Evolutionary conservation across 2,329 filamentous ascomycete genomes (phyloP), one percentile per base, ranked within the genome.

Genomic region (Cordyceps farinosa): DNA sequence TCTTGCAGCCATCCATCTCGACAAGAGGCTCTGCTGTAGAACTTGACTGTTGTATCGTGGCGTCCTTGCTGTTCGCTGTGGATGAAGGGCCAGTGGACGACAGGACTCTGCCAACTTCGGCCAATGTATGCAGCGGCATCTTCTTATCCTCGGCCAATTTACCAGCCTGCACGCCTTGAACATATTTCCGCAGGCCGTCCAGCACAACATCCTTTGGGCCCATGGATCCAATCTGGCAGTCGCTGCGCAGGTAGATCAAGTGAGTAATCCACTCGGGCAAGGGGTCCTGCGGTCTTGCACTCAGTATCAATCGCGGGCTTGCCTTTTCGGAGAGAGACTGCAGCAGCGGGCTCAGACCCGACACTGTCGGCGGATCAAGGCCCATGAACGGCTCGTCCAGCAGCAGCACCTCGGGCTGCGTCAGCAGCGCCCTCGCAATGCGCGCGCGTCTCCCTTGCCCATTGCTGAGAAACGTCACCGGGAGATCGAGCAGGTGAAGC

Each of bases 351-450:
- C 90, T 94, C 68, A 98, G 78, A 1, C 84, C 84, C 13, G 84
- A 81, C 13, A 91, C 84, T 0, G 92, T 96, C 6, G 88, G 88
- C 15, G 94, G 95, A 74, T 98, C 95, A 17, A 99, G 80, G 0
- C 95, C 94, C 90, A 97, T 96, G 72, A 97, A 97, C 1, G 95
- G 94, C 70, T 97, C 94, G 76, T 99, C 95, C 2, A 97, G 80
- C 59, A 98, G 80, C 65, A 99, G 73, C 11, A 97, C 83, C 74
- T 96, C 90, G 0, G 95, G 95, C 59, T 84, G 83, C 7, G 82
- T 87, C 64, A 98, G 80, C 57, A 99, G 77, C 0, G 93, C 92
- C 69, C 92, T 90, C 2, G 92, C 95, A 68, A 99, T 97, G 66
- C 91, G 86, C 8, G 94, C 90, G 61, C 95, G 82, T 66, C 94